A percentile compares a stretch with the other conserved stretches of the same genome.
Conservation (phyloP, 129 eudicot genomes). For the Centella asiatica region DNA sequence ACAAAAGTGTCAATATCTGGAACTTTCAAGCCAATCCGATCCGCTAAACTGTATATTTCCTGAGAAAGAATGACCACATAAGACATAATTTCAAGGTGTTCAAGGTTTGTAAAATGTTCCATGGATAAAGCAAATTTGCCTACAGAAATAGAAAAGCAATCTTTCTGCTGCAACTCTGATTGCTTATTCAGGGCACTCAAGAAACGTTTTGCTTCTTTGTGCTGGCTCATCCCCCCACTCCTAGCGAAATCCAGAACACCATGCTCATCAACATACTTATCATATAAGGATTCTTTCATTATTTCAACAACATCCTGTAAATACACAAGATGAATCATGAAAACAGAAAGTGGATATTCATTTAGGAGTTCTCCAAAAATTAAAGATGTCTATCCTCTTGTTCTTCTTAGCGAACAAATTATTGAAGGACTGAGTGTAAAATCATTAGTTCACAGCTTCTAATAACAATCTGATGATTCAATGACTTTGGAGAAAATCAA, state of each 20-base stretch:
- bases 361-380: too few relatives aligned
- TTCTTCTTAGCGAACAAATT: background rate
- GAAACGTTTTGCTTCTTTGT: slow-evolving; percentile 74
- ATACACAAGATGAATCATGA: background rate
- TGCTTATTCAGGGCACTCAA: slow-evolving; percentile 58
- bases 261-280: slow-evolving; percentile 84
- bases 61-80: slow-evolving; percentile 23
- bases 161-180: slow-evolving; percentile 79
- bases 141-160: slow-evolving; percentile 77
- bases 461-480: too few relatives aligned
- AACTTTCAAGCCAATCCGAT: slow-evolving; percentile 62
- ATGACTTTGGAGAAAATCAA: too few relatives aligned
- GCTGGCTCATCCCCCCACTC: slow-evolving; percentile 92
- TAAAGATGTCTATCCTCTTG: background rate
- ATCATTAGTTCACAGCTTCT: too few relatives aligned
- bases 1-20: slow-evolving; percentile 63
- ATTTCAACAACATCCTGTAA: slow-evolving; percentile 90
- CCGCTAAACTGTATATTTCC: slow-evolving; percentile 85
- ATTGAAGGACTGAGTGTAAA: too few relatives aligned
- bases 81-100: slow-evolving; percentile 17
- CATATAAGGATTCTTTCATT: slow-evolving; percentile 94
- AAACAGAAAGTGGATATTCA: background rate
- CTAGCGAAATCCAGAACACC: slow-evolving; percentile 84
- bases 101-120: background rate
- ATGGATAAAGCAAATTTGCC: slow-evolving; percentile 6